These are phyloP conservation scores for Cryphonectria nitschkei DNA, from an alignment of 2,329 filamentous ascomycete species.

Conservation along the genomic window DNA sequence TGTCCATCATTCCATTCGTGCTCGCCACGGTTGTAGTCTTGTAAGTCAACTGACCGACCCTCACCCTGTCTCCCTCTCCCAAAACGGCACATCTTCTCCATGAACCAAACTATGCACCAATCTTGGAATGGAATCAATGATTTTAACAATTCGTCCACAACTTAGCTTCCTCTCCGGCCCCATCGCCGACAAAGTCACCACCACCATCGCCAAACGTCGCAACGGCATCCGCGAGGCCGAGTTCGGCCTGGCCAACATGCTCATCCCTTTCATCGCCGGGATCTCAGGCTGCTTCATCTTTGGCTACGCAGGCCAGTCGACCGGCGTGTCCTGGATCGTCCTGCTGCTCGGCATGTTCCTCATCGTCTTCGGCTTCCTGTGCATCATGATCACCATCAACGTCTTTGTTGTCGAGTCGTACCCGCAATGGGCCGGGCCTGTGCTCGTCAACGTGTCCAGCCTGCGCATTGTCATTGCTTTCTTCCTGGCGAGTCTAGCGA, in stretches of 20 bases:
- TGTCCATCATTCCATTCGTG: conserved; percentile 35
- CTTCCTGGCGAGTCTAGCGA: conserved; percentile 37
- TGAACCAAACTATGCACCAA: neutral
- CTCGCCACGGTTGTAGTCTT: conserved; percentile 31
- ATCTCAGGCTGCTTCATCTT: conserved; percentile 39
- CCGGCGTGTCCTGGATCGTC: conserved; percentile 35
- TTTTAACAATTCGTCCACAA: neutral
- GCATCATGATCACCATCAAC: conserved; percentile 36
- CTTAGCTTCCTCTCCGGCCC: conserved; percentile 35
- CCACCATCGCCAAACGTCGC: conserved; percentile 36
- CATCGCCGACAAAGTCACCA: conserved; percentile 37
- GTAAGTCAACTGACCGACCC: neutral
- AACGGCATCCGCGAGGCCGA: conserved; percentile 38
- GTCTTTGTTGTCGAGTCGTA: conserved; percentile 41
- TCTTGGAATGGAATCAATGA: neutral
- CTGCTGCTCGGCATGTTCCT: conserved; percentile 36
- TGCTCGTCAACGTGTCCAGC: conserved; percentile 40
- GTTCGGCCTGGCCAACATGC: conserved; percentile 39
- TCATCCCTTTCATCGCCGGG: conserved; percentile 36
- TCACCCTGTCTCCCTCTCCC: neutral
- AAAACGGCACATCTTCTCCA: too few relatives aligned
- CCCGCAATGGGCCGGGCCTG: conserved; percentile 39
- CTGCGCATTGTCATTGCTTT: conserved; percentile 38
- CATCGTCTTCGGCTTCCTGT: conserved; percentile 37
- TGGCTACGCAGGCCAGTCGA: conserved; percentile 35